These are phyloP conservation scores for Pelargonium nanum DNA, from an alignment of 345 rosid species.

Conservation along the genomic window DNA sequence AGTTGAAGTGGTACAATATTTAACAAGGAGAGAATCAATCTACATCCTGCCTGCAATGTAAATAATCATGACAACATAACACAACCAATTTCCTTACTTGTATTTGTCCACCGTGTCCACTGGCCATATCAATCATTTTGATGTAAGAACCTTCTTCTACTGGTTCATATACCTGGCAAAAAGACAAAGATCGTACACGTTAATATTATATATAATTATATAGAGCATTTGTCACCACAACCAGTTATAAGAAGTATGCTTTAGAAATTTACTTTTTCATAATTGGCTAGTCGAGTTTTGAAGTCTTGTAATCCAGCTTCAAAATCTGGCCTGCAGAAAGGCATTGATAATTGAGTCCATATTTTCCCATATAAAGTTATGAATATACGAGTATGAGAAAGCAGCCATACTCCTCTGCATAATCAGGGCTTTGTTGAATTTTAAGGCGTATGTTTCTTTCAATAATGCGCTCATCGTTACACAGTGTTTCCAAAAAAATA, in stretches of 20 bases:
- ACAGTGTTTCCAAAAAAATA: conserved; percentile 91
- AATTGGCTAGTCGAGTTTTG: conserved; percentile 73
- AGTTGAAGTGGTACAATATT: neutral
- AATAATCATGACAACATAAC: conserved; percentile 1
- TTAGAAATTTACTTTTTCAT: conserved; percentile 54
- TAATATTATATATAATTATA: conserved; percentile 6
- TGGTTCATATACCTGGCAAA: conserved; percentile 88
- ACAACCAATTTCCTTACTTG: conserved; percentile 37
- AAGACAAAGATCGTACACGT: conserved; percentile 12
- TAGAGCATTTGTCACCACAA: conserved; percentile 5
- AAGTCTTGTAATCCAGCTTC: conserved; percentile 84
- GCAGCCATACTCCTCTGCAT: conserved; percentile 80
- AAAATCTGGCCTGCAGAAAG: conserved; percentile 70
- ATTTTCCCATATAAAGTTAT: conserved; percentile 5
- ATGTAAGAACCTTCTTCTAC: conserved; percentile 98
- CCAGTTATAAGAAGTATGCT: conserved; percentile 11
- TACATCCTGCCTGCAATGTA: neutral
- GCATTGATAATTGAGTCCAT: conserved; percentile 19
- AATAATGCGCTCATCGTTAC: conserved; percentile 86
- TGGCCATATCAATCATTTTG: conserved; percentile 99
- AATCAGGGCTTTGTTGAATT: conserved; percentile 98
- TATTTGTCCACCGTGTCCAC: conserved; percentile 94
- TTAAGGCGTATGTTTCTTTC: conserved; percentile 97
- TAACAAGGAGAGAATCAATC: too few species aligned
- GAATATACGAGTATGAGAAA: conserved; percentile 15